phyloP scores from a whole-genome alignment of 331 rosid genomes.

The Saraca asoca region DNA sequence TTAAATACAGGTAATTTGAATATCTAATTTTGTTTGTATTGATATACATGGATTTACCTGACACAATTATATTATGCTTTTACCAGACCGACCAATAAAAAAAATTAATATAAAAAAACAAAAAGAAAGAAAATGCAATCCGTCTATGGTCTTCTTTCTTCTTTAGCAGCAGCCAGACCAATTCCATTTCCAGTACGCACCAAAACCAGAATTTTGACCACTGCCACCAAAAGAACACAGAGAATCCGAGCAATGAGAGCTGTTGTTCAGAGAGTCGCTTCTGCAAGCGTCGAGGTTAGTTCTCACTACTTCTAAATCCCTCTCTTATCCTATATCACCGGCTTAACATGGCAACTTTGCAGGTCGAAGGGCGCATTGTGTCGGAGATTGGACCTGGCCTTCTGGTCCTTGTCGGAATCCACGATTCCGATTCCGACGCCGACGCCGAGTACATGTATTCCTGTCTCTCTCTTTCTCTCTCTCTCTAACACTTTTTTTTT shows the following conservation, averaged over 20 bases:
- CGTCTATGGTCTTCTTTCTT: neutral
- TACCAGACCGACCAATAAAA: too few species aligned
- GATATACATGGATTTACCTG: too few species aligned
- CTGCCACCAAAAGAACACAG: constrained; percentile 21
- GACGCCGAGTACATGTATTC: constrained; percentile 83
- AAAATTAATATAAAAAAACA: too few species aligned
- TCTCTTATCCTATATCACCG: constrained; percentile 22
- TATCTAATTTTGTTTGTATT: too few species aligned
- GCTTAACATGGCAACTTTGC: constrained; percentile 29
- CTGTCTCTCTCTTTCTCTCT: neutral
- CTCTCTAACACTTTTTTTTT: neutral
- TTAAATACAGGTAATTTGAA: too few species aligned
- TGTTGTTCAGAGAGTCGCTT: constrained; percentile 81
- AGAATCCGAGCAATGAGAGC: constrained; percentile 81
- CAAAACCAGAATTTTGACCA: constrained; percentile 10
- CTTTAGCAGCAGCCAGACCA: constrained; percentile 12
- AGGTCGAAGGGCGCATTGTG: constrained; percentile 79
- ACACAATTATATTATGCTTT: too few species aligned
- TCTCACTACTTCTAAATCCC: neutral
- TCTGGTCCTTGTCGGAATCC: constrained; percentile 84
- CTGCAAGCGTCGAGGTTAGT: constrained; percentile 78
- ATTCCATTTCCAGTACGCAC: neutral
- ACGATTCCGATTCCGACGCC: constrained; percentile 72
- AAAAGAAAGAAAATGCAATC: neutral
- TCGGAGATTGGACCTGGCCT: constrained; percentile 91